Base-by-base conservation (phyloP, 106 monocot species). In the Allium fistulosum region DNA sequence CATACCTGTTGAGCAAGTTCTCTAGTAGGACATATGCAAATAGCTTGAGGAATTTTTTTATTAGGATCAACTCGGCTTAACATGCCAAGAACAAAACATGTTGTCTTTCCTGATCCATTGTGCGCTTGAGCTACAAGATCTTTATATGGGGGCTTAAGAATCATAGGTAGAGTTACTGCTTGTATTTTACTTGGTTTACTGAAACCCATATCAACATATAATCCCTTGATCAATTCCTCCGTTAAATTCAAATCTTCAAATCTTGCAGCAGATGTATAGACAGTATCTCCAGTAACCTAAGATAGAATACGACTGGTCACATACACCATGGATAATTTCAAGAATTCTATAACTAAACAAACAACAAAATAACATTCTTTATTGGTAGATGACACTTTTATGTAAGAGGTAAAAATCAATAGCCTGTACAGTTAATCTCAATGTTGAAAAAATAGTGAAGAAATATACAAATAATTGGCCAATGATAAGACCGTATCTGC, bases 61-160 rank as follows among this genome's bases (percentile, higher is more conserved):
- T 48, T 73, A 0, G 96, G 88, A 81, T 96, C 86, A 11, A 96
- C 91, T 16, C 91, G 77, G 58, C 88, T 92, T 51, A 96, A 62
- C 96, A 96, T 96, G 9, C 96, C 96, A 53, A 96, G 85, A n/a
- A 92, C 91, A 70, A 96, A 96, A 49, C 96, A 96, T 4, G 92
- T 96, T 2, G 96, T 96, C 73, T 96, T 96, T 46, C 96, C 96
- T 10, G 92, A 92, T 15, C 96, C 96, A 71, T 96, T 96, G 72
- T 96, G 96, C 16, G 96, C 96, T 66, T 96, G 96, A 51, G 96
- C 96, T 6, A 96, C 83, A 57, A 96, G 69, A 79, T 96, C 86
- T 51, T 86, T 92, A 70, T 88, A 71, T 2, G 96, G 96, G 27
- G 96, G 95, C 17, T 81, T 81, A 11, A 96, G 86, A 63, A 96